Base-by-base conservation (phyloP, 371 early-diverging fungal species). In the Mucor sp. region DNA sequence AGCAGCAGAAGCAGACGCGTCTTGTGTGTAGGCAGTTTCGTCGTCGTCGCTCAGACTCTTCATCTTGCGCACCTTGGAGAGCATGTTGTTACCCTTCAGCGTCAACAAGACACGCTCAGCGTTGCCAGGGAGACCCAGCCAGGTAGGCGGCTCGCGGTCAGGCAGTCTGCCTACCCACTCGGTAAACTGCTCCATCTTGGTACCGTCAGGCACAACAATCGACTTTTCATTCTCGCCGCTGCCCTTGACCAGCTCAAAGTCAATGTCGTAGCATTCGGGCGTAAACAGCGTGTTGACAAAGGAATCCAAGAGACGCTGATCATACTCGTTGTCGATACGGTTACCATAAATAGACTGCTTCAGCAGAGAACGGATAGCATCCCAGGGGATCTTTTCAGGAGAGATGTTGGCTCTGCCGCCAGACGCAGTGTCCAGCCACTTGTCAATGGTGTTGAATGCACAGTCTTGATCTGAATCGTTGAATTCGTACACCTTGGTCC, bases 401-500 rank as follows among this genome's bases (percentile, higher is more conserved):
- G 95, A 87, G 35, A 98, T 88, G 72, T 98, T 98, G 37, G 93
- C 82, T 41, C 95, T 78, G 19, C 97, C 96, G 11, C 86, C 78
- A 3, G 94, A 93, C 0, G 87, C 94, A 19, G 78, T 76, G 43
- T 91, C 96, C 6, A 98, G 69, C 99, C 99, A 99, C 61, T 82
- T 81, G 74, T 99, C 97, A 57, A 98, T 88, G 0, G 95, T 95
- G 39, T 84, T 87, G 28, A 97, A 74, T 0, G 96, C 97, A 75
- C 94, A 94, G 37, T 94, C 95, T 77, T 93, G 91, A 80, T 99
- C 99, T 2, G 98, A 92, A 64, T 99, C 99, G 74, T 95, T 97
- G 77, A 99, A 99, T 72, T 98, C 99, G 72, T 98, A 99, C 0
- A 83, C 70, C 83, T 96, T 97, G 15, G 97, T 92, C 99, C 99